phyloP scores from a whole-genome alignment of 2,329 filamentous ascomycete genomes.

The Juglanconis oblonga region DNA sequence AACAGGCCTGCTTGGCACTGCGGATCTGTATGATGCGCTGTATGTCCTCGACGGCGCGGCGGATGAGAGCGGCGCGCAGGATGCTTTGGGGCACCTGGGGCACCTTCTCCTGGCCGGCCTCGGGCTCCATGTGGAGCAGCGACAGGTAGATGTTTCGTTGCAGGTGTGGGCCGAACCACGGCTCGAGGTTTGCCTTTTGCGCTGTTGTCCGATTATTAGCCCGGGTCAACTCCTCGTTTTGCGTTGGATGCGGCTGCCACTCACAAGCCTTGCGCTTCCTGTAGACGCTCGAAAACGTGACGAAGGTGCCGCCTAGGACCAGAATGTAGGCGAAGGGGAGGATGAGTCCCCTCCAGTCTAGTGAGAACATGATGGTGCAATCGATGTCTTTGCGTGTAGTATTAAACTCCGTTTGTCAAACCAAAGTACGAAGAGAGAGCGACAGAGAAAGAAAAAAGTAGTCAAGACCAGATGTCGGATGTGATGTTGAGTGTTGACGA shows the following conservation, averaged over 20 bases:
- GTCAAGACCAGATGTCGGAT: neutral
- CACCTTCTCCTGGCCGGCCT: constrained; percentile 62
- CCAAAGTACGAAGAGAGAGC: neutral
- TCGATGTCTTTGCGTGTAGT: neutral
- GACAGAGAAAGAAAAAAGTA: neutral
- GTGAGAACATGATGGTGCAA: constrained; percentile 43
- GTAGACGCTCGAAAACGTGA: constrained; percentile 90
- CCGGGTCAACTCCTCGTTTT: neutral
- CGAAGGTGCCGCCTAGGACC: constrained; percentile 82
- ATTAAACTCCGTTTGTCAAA: neutral
- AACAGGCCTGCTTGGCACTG: constrained; percentile 82
- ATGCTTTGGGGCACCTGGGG: constrained; percentile 76
- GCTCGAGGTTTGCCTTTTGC: constrained; percentile 79
- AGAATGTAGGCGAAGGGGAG: constrained; percentile 87
- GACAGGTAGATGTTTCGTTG: constrained; percentile 94
- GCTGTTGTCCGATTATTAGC: constrained; percentile 40
- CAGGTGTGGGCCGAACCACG: constrained; percentile 90
- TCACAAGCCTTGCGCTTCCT: constrained; percentile 83
- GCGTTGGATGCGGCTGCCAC: constrained; percentile 27
- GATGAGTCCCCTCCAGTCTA: constrained; percentile 80
- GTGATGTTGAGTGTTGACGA: neutral
- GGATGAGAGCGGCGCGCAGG: constrained; percentile 81
- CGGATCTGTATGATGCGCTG: constrained; percentile 85
- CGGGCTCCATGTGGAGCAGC: constrained; percentile 74
- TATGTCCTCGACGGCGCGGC: constrained; percentile 90